These are phyloP conservation scores for Trametes polyzona DNA, from an alignment of 1,284 basidiomycete genomes.

Conservation along the genomic window DNA sequence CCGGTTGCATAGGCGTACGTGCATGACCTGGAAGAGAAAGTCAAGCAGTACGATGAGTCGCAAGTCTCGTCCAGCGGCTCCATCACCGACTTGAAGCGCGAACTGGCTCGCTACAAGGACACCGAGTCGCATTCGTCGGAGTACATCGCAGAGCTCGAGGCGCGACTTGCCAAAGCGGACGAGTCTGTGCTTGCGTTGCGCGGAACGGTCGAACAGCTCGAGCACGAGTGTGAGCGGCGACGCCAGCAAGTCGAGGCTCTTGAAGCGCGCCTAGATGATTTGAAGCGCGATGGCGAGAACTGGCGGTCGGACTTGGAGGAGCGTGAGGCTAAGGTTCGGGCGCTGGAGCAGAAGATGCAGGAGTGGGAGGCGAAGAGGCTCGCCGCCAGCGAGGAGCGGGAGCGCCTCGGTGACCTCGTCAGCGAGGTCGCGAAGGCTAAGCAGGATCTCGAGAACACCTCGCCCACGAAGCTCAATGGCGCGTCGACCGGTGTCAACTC, in stretches of 20 bases:
- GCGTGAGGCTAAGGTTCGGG: constrained; percentile 74
- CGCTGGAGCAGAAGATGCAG: constrained; percentile 76
- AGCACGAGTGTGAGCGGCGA: constrained; percentile 73
- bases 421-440: constrained; percentile 74
- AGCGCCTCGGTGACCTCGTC: constrained; percentile 66
- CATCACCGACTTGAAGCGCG: constrained; percentile 82
- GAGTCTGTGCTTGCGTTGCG: constrained; percentile 73
- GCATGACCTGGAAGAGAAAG: constrained; percentile 88
- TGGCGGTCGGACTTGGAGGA: constrained; percentile 84
- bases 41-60: constrained; percentile 82
- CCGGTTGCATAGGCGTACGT: constrained; percentile 74
- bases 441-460: constrained; percentile 54
- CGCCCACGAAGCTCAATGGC: constrained; percentile 29
- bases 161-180: constrained; percentile 79
- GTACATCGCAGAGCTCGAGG: constrained; percentile 92
- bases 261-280: constrained; percentile 70
- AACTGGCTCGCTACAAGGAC: constrained; percentile 81
- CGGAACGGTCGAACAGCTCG: constrained; percentile 76
- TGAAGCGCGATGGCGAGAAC: constrained; percentile 71
- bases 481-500: constrained; percentile 29
- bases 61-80: constrained; percentile 77
- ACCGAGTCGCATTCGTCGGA: constrained; percentile 70
- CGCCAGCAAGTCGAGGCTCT: constrained; percentile 73
- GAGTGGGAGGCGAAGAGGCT: constrained; percentile 75
- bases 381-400: constrained; percentile 66